A percentile compares a stretch with the other conserved stretches of the same genome.
phyloP scores from a whole-genome alignment of 495 filamentous ascomycete genomes.

The Cercophora sp. region DNA sequence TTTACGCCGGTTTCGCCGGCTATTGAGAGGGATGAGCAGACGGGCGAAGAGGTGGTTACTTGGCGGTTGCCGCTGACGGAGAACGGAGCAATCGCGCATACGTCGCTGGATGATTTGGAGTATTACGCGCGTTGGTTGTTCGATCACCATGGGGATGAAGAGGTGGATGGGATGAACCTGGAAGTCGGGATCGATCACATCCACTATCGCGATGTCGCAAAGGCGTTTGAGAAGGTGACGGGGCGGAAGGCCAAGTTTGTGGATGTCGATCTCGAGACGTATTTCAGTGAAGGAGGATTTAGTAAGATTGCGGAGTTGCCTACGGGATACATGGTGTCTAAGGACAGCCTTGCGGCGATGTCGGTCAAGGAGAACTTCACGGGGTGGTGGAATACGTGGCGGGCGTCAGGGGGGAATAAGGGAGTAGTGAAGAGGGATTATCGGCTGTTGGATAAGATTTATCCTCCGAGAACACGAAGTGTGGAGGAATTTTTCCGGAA shows the following conservation, averaged over 20 bases:
- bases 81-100: constrained; percentile 42
- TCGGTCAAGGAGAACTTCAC: constrained; percentile 50
- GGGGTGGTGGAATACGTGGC: constrained; percentile 50
- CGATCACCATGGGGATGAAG: constrained; percentile 42
- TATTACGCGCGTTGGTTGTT: constrained; percentile 55
- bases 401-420: constrained; percentile 35
- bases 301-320: constrained; percentile 16
- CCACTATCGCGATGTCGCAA: constrained; percentile 41
- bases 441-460: constrained; percentile 48
- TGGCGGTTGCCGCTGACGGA: constrained; percentile 42
- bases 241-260: constrained; percentile 45
- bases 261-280: constrained; percentile 40
- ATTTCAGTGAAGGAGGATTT: constrained; percentile 27
- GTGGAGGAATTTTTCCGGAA: constrained; percentile 48
- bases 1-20: constrained; percentile 34
- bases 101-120: constrained; percentile 51
- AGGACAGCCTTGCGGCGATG: constrained; percentile 40
- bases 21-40: constrained; percentile 33
- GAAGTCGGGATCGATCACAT: constrained; percentile 48
- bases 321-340: constrained; percentile 39
- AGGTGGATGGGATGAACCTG: constrained; percentile 49
- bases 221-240: constrained; percentile 50
- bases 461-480: constrained; percentile 44
- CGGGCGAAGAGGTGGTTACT: constrained; percentile 36
- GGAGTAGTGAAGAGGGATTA: constrained; percentile 47